Conservation (phyloP, 2,329 filamentous ascomycete genomes). For the Aspergillus pseudoglaucus region DNA sequence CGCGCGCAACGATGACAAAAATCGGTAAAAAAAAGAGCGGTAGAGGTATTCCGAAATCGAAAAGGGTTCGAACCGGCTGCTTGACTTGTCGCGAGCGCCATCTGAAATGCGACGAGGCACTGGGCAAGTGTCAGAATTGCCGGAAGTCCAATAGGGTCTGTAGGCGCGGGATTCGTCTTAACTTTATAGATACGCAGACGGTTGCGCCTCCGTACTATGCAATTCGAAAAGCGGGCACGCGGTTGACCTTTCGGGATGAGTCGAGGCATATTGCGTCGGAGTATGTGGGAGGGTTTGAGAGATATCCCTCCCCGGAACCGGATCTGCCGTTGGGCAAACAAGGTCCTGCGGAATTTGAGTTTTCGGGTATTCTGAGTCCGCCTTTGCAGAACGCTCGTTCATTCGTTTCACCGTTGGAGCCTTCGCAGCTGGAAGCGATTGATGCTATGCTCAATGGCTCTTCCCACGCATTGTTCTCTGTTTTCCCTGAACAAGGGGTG, state of each 20-base stretch:
- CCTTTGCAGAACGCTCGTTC: constrained; percentile 42
- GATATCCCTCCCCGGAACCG: constrained; percentile 57
- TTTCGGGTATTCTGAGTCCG: constrained; percentile 31
- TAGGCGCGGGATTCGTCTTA: constrained; percentile 77
- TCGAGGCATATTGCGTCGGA: constrained; percentile 85
- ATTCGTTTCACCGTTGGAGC: constrained; percentile 43
- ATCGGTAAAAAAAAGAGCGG: constrained; percentile 15
- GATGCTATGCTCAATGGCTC: constrained; percentile 22
- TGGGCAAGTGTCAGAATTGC: constrained; percentile 67
- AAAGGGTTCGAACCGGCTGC: constrained; percentile 81
- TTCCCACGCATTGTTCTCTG: constrained; percentile 18
- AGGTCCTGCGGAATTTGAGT: constrained; percentile 19
- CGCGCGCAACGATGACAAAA: constrained; percentile 9
- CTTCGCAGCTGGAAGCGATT: constrained; percentile 29
- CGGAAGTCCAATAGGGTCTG: constrained; percentile 79
- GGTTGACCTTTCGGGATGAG: constrained; percentile 78
- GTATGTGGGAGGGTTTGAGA: constrained; percentile 70
- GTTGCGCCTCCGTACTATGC: constrained; percentile 58
- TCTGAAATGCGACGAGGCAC: constrained; percentile 79
- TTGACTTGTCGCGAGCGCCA: constrained; percentile 84
- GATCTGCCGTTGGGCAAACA: constrained; percentile 22
- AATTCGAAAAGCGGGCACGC: constrained; percentile 58
- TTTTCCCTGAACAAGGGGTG: constrained; percentile 25
- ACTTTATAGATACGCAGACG: constrained; percentile 81
- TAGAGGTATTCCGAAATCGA: constrained; percentile 53